A percentile compares a stretch with the other conserved stretches of the same genome.
Evolutionary conservation across 257 asterid genomes (phyloP).

Genomic region (Solanum dulcamara): DNA sequence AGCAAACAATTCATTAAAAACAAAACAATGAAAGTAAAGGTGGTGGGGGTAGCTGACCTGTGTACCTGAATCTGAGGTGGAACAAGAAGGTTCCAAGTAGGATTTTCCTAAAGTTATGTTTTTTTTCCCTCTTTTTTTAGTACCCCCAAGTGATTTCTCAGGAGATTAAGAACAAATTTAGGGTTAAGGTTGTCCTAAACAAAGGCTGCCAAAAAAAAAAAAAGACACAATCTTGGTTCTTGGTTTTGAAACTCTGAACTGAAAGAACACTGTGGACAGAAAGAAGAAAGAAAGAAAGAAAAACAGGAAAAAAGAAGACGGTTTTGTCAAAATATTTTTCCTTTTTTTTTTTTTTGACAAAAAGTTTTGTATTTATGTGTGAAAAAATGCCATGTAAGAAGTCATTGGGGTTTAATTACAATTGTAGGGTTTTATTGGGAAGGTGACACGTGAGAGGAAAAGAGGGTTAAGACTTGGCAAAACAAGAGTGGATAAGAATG

Average conservation of each 20-base stretch:
- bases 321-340: background rate
- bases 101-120: background rate
- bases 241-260: background rate
- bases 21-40: background rate
- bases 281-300: background rate
- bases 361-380: too few species aligned
- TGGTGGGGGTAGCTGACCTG: slow-evolving; percentile 1
- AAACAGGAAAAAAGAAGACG: background rate
- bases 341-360: background rate
- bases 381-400: background rate
- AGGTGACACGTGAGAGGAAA: background rate
- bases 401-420: background rate
- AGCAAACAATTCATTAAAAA: background rate
- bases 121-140: background rate
- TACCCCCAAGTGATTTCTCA: background rate
- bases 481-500: background rate
- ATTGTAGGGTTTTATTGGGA: background rate
- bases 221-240: background rate
- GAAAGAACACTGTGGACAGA: background rate
- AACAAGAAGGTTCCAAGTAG: background rate
- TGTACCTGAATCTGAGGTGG: background rate
- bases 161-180: background rate
- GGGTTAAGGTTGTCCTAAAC: background rate
- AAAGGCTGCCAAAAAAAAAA: background rate
- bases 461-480: background rate